A percentile compares a stretch with the other conserved stretches of the same genome.
phyloP scores from a whole-genome alignment of 2,329 filamentous ascomycete genomes.

The Mariannaea elegans region DNA sequence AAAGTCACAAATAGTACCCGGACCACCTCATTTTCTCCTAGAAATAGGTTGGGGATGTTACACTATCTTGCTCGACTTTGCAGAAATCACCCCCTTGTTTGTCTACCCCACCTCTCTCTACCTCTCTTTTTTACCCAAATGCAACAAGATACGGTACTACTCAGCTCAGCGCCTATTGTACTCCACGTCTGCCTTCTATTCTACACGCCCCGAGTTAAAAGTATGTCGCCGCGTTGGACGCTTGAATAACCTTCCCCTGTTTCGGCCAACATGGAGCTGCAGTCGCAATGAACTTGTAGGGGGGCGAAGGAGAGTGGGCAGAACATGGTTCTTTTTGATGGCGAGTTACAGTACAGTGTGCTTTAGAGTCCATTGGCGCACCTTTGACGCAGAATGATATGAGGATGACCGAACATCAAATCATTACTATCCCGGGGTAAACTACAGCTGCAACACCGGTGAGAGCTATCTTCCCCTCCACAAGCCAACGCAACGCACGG shows the following conservation, averaged over 20 bases:
- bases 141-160: conserved; percentile 1
- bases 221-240: conserved; percentile 4
- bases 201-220: conserved; percentile 2
- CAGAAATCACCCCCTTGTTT: conserved; percentile 4
- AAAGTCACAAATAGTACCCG: background rate
- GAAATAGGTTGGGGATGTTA: conserved; percentile 14
- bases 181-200: background rate
- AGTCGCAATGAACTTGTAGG: conserved; percentile 26
- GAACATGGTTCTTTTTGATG: conserved; percentile 15
- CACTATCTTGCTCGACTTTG: conserved; percentile 18
- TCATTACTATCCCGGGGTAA: background rate
- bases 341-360: background rate
- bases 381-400: conserved; percentile 31
- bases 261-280: conserved; percentile 28
- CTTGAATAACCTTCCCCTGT: conserved; percentile 15
- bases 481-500: background rate
- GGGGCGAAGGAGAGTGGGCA: background rate
- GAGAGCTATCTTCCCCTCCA: conserved; percentile 6
- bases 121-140: conserved; percentile 4
- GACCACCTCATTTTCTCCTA: conserved; percentile 27
- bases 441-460: conserved; percentile 7
- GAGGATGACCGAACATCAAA: conserved; percentile 28
- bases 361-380: background rate
- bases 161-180: background rate
- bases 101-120: conserved; percentile 4